Evolutionary conservation across 805 yeast genomes (phyloP).

Genomic region (Saccharomycopsis selenospora): DNA sequence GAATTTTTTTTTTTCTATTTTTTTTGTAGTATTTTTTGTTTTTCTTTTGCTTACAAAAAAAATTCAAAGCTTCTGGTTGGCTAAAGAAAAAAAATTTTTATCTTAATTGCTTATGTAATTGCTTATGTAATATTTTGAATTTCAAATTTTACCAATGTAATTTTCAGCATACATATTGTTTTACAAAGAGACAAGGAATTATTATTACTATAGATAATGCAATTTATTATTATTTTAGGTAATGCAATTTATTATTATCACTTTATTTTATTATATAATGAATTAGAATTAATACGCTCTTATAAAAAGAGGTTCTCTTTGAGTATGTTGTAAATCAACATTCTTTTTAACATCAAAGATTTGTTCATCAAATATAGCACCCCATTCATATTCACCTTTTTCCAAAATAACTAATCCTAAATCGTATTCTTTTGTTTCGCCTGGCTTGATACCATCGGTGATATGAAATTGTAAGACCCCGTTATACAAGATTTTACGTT

Average conservation of each 20-base stretch:
- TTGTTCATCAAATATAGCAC: conserved; percentile 48
- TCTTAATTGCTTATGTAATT: not conserved
- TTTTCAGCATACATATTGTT: too few species aligned
- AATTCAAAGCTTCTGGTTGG: conserved; percentile 3
- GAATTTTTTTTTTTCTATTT: not conserved
- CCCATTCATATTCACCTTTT: conserved; percentile 79
- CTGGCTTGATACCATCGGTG: conserved; percentile 36
- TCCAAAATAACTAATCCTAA: conserved; percentile 62
- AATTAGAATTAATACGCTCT: conserved; percentile 21
- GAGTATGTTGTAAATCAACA: conserved; percentile 32
- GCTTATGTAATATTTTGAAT: not conserved
- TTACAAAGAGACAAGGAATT: too few species aligned
- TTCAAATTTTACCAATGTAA: too few species aligned
- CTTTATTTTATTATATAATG: not conserved
- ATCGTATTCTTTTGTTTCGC: conserved; percentile 35
- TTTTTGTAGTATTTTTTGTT: not conserved
- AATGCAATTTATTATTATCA: too few species aligned
- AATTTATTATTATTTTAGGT: too few species aligned
- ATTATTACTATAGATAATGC: too few species aligned
- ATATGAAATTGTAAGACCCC: conserved; percentile 63
- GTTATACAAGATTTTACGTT: conserved; percentile 56
- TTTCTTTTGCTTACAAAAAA: not conserved
- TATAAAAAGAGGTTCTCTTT: conserved; percentile 33
- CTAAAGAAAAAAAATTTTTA: too few species aligned
- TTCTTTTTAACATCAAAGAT: conserved; percentile 22